Percentiles rank a stretch among this genome's conserved stretches.
These are phyloP conservation scores for Suillus sp. DNA, from an alignment of 768 basidiomycete species.

Conservation along the genomic window DNA sequence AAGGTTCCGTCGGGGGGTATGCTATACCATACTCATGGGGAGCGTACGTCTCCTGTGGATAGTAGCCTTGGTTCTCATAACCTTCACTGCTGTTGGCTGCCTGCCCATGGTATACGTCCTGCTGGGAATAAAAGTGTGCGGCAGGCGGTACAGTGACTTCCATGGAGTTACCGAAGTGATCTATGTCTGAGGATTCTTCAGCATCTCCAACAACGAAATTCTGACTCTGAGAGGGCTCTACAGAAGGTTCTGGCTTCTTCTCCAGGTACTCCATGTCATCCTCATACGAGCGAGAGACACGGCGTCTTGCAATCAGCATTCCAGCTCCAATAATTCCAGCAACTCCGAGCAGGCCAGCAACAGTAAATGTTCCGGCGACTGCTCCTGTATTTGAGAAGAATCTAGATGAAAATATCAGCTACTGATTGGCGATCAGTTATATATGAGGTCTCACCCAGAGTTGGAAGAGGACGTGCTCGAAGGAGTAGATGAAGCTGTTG, in stretches of 20 bases:
- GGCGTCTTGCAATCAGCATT: slow-evolving; percentile 34
- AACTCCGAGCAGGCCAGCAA: slow-evolving; percentile 40
- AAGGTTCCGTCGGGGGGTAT: slow-evolving; percentile 32
- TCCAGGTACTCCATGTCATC: slow-evolving; percentile 35
- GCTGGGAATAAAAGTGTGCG: slow-evolving; percentile 26
- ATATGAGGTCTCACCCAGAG: slow-evolving; percentile 15
- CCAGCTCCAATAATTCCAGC: slow-evolving; percentile 33
- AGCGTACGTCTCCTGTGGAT: slow-evolving; percentile 28
- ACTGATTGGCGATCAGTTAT: background rate
- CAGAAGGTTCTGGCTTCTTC: slow-evolving; percentile 17
- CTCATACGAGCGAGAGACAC: slow-evolving; percentile 24
- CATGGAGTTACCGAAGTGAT: slow-evolving; percentile 27
- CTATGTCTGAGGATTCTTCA: slow-evolving; percentile 22
- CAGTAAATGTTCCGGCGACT: slow-evolving; percentile 47
- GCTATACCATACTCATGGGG: slow-evolving; percentile 25
- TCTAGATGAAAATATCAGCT: slow-evolving; percentile 26
- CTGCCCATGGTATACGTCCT: slow-evolving; percentile 12
- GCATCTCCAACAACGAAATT: slow-evolving; percentile 20
- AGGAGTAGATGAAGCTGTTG: slow-evolving; percentile 20
- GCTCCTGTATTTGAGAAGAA: slow-evolving; percentile 51
- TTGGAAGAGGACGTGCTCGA: slow-evolving; percentile 22
- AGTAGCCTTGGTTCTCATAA: slow-evolving; percentile 19
- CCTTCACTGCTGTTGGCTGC: slow-evolving; percentile 13
- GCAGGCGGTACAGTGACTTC: slow-evolving; percentile 17
- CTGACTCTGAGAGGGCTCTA: slow-evolving; percentile 18